Percentiles rank a stretch among this genome's conserved stretches.
Conservation (phyloP, 1,284 basidiomycete genomes). For the Ganoderma sinense region DNA sequence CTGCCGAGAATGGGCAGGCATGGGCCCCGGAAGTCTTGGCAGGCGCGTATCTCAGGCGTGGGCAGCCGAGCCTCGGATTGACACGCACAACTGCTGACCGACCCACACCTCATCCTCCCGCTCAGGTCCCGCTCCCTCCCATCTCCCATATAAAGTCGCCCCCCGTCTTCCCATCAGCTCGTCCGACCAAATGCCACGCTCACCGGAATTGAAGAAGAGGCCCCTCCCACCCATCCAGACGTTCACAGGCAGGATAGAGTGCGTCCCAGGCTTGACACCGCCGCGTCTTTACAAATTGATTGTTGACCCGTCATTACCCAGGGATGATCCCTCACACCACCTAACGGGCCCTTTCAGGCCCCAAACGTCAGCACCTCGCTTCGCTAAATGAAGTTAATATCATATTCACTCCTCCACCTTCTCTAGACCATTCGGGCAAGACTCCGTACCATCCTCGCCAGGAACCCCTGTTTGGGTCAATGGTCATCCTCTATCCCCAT, state of each 20-base stretch:
- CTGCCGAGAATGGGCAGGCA: not conserved
- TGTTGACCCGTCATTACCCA: conserved; percentile 33
- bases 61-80: not conserved
- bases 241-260: conserved; percentile 32
- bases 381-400: not conserved
- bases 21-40: not conserved
- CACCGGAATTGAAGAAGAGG: conserved; percentile 15
- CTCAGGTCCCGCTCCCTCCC: not conserved
- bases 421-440: conserved; percentile 21
- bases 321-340: conserved; percentile 63
- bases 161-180: not conserved
- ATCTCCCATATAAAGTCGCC: not conserved
- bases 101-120: not conserved
- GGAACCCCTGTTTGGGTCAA: conserved; percentile 9
- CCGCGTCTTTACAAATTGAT: conserved; percentile 17
- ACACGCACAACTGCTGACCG: not conserved
- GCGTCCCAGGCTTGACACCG: conserved; percentile 17
- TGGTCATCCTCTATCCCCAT: conserved; percentile 21
- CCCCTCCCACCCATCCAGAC: conserved; percentile 25
- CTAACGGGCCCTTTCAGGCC: conserved; percentile 66
- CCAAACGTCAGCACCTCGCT: conserved; percentile 56
- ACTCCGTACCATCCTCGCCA: conserved; percentile 18
- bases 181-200: conserved; percentile 12
- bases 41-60: not conserved
- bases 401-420: not conserved